Base-by-base conservation (phyloP, 2,329 filamentous ascomycete species). In the Penicillium brasilianum region DNA sequence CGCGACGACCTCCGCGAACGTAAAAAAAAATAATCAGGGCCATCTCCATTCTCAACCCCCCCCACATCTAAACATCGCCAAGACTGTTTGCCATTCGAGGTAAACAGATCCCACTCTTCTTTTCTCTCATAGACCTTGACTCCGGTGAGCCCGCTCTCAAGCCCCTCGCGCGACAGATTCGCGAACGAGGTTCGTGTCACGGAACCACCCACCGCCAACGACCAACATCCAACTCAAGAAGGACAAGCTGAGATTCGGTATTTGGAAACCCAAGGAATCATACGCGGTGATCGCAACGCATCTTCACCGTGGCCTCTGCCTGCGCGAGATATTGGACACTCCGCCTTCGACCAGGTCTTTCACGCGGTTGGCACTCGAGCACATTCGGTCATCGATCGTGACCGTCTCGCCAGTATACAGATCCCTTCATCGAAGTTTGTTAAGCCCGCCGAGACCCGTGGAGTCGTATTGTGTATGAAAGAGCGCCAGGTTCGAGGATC, bases 161-260 rank as follows among this genome's bases (percentile, higher is more conserved):
- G 56, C 63, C 46, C 57, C 55, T 61, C 56, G 60, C 66, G 64
- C 67, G 62, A 64, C 66, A 46, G 57, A 51, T 68, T 28, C 67
- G 62, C 66, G 64, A 62, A 55, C 56, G 46, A 57, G 25, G 59
- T 59, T 59, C 64, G 64, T 68, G 64, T 67, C 62, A 64, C 60
- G 57, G 58, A 63, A 61, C 59, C 51, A 57, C 53, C 58, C 34
- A 56, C 25, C 55, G 52, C 43, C 49, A 16, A 55, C 49, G 49
- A 43, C 46, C 53, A 16, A 36, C 32, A 58, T 61, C 56, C 14
- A 61, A 48, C 58, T 25, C 32, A 20, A 20, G 53, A 54, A 53
- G 62, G 54, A 60, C 51, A 55, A 63, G 55, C 53, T 61, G 22
- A 37, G 20, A 53, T 60, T 62, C 49, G 48, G 37, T 52, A 52